Percentiles rank a stretch among this genome's conserved stretches.
These are phyloP conservation scores for Fraxinus latifolia DNA, from an alignment of 305 asterid species.

Conservation along the genomic window DNA sequence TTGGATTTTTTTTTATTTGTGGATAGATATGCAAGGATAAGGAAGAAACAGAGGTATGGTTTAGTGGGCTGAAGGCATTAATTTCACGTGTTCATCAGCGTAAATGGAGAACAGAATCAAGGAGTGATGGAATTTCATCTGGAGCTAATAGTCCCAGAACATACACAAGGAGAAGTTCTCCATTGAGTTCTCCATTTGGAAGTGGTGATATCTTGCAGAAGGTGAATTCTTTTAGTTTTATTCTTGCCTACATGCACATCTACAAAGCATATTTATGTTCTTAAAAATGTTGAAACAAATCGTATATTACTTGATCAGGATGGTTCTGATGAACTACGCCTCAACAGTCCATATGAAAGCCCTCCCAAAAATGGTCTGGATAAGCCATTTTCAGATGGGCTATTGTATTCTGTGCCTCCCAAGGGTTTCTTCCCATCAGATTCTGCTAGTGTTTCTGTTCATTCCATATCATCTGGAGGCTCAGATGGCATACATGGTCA, in stretches of 20 bases:
- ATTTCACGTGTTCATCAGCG: constrained; percentile 76
- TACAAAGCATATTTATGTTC: constrained; percentile 20
- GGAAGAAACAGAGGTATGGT: constrained; percentile 99
- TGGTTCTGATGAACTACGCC: constrained; percentile 57
- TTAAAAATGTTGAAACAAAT: constrained; percentile 26
- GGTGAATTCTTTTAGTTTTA: constrained; percentile 40
- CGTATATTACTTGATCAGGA: constrained; percentile 51
- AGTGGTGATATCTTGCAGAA: constrained; percentile 65
- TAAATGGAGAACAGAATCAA: constrained; percentile 81
- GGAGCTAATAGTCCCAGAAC: constrained; percentile 88
- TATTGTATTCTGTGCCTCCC: constrained; percentile 59
- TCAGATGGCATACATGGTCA: constrained; percentile 73
- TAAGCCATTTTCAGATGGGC: constrained; percentile 64
- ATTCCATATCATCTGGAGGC: constrained; percentile 80
- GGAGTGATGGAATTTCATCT: constrained; percentile 85
- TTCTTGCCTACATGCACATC: constrained; percentile 10
- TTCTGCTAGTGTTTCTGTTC: constrained; percentile 62
- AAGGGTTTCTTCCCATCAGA: constrained; percentile 69
- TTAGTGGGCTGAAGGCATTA: constrained; percentile 90
- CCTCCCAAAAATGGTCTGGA: constrained; percentile 72
- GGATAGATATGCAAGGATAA: constrained; percentile 86
- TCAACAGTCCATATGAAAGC: constrained; percentile 75
- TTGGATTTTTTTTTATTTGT: constrained; percentile 14
- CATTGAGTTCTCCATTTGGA: constrained; percentile 76
- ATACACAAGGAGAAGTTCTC: constrained; percentile 82